Base-by-base conservation (phyloP, 345 rosid species). In the Pugionium dolabratum region DNA sequence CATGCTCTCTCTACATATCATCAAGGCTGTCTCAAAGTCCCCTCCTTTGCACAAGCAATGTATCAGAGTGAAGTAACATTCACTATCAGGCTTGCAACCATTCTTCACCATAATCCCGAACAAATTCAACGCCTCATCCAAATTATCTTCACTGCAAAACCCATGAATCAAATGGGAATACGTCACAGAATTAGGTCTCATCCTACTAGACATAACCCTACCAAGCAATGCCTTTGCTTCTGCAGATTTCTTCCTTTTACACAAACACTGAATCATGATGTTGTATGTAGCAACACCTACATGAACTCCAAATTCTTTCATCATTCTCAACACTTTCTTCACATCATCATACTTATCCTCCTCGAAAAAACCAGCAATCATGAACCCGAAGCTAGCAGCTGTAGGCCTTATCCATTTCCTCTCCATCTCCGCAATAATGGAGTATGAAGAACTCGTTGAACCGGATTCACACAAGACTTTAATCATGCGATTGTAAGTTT, bases 261-360 rank as follows among this genome's bases (percentile, higher is more conserved):
- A 94, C 74, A 93, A 77, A 61, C 92, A 84, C 9, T 70, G 80
- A 59, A 94, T 81, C 82, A 92, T 81, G 11, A 75, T 53, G 49
- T 90, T 90, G 58, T 85, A 83, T 4, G 74, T 79, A 37, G 75
- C 43, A 9, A 84, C 29, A 55, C 95, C 89, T 0, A 68, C 79
- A 4, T 50, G 50, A 9, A 86, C 75, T 35, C 73, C 81, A 46
- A 80, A 71, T 4, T 74, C 79, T 37, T 74, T 75, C 86, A 79
- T 82, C 87, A 86, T 71, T 31, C 85, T 73, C 82, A 86, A 60
- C 1, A 85, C 86, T 71, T 77, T 90, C 59, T 82, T 86, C 1
- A 84, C 93, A 33, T 94, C 96, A 26, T 84, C 95, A 49, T 35
- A 72, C 82, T 79, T 94, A 73, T 78, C 89, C 63, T 86, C 97